Evolutionary conservation across 208 protist genomes (phyloP).

Genomic region (Zelonia costaricensis): DNA sequence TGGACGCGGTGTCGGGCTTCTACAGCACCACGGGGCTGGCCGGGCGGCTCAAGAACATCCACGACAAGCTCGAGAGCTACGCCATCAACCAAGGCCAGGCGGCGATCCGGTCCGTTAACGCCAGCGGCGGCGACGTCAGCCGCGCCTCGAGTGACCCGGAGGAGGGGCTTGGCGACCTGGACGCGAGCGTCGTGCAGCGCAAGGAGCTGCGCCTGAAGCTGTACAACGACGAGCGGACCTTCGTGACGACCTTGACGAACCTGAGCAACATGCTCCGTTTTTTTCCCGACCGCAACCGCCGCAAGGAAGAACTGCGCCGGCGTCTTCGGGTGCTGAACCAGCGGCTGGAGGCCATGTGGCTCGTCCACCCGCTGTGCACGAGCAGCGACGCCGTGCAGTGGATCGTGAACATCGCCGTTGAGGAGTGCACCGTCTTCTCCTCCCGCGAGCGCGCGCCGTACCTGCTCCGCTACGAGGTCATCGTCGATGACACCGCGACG

Average conservation of each 20-base stretch:
- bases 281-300: slow-evolving; percentile 59
- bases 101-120: neutral
- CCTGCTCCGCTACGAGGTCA: slow-evolving; percentile 86
- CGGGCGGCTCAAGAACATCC: slow-evolving; percentile 66
- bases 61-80: slow-evolving; percentile 88
- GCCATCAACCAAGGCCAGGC: slow-evolving; percentile 75
- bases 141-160: slow-evolving; percentile 18
- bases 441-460: slow-evolving; percentile 86
- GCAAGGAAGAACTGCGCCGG: slow-evolving; percentile 75
- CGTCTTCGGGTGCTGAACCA: slow-evolving; percentile 65
- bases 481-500: slow-evolving; percentile 82
- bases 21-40: slow-evolving; percentile 50
- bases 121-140: slow-evolving; percentile 15
- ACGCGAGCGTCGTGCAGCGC: slow-evolving; percentile 49
- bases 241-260: slow-evolving; percentile 74
- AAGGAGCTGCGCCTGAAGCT: slow-evolving; percentile 84
- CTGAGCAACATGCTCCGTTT: slow-evolving; percentile 71
- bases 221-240: slow-evolving; percentile 82
- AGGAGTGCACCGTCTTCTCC: slow-evolving; percentile 90
- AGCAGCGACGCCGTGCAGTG: slow-evolving; percentile 72
- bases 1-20: slow-evolving; percentile 64
- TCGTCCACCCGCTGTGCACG: slow-evolving; percentile 76
- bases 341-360: slow-evolving; percentile 41
- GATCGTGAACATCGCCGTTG: slow-evolving; percentile 87
- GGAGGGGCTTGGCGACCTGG: slow-evolving; percentile 21